phyloP scores from a whole-genome alignment of 2,329 filamentous ascomycete species.

The Cordyceps fumosorosea region DNA sequence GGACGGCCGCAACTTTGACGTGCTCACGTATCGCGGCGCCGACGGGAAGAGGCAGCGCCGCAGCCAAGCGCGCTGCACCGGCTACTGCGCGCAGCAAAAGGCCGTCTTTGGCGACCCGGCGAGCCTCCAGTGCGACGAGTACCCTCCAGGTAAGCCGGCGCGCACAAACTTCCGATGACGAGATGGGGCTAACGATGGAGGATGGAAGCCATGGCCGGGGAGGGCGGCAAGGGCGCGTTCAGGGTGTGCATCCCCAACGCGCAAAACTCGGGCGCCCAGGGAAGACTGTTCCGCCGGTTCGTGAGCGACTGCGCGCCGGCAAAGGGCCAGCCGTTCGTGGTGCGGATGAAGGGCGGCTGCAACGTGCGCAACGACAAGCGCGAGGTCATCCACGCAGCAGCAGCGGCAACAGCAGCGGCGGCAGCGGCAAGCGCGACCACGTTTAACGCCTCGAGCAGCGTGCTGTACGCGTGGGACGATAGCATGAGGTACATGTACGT shows the following conservation, averaged over 20 bases:
- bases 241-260: background rate
- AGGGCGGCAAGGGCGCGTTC: background rate
- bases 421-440: background rate
- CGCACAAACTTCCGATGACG: background rate
- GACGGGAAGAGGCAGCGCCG: background rate
- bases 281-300: background rate
- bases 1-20: slow-evolving; percentile 2
- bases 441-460: background rate
- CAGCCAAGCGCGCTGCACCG: slow-evolving; percentile 3
- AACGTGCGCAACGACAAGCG: slow-evolving; percentile 4
- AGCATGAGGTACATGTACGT: slow-evolving; percentile 5
- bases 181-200: background rate
- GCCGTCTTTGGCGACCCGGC: background rate
- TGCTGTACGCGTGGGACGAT: background rate
- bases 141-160: background rate
- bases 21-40: background rate
- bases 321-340: background rate
- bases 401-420: background rate
- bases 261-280: background rate
- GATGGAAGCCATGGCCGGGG: background rate
- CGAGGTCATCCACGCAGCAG: background rate
- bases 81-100: background rate
- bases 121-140: background rate
- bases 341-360: slow-evolving; percentile 4
- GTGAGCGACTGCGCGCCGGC: background rate